These are phyloP conservation scores for Aspergillus sergii DNA, from an alignment of 2,329 filamentous ascomycete species.

Conservation along the genomic window DNA sequence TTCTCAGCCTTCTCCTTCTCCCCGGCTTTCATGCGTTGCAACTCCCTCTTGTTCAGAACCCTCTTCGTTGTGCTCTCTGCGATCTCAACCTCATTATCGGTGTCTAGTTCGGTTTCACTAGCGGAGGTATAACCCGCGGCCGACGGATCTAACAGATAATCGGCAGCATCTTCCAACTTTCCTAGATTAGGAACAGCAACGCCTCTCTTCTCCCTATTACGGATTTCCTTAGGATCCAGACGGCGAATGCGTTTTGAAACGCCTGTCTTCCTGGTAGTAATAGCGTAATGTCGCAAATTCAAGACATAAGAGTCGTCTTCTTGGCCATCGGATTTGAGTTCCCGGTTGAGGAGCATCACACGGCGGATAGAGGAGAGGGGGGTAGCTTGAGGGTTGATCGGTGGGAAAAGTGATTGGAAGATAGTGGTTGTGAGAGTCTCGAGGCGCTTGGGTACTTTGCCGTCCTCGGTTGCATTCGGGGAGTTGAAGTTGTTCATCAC, in stretches of 20 bases:
- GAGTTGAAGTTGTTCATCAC: constrained; percentile 98
- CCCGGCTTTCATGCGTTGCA: constrained; percentile 49
- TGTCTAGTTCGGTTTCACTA: constrained; percentile 89
- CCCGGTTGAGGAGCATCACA: constrained; percentile 86
- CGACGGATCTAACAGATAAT: constrained; percentile 82
- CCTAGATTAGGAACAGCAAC: constrained; percentile 80
- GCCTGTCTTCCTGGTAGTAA: constrained; percentile 83
- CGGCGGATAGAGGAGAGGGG: constrained; percentile 90
- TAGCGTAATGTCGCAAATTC: constrained; percentile 91
- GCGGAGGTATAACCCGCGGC: constrained; percentile 89
- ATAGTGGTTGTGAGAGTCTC: constrained; percentile 90
- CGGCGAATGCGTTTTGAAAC: constrained; percentile 82
- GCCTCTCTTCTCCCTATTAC: constrained; percentile 68
- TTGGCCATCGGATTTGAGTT: constrained; percentile 48
- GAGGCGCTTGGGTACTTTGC: constrained; percentile 85
- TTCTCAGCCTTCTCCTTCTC: constrained; percentile 49
- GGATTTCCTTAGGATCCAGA: constrained; percentile 81
- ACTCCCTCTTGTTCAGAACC: constrained; percentile 55
- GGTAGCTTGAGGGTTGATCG: constrained; percentile 88
- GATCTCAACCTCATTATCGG: constrained; percentile 93
- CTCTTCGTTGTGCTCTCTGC: constrained; percentile 57
- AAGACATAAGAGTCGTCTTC: constrained; percentile 73
- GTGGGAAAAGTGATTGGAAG: constrained; percentile 94
- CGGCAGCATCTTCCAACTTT: constrained; percentile 87
- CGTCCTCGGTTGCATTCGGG: constrained; percentile 56